phyloP scores from a whole-genome alignment of 1,284 basidiomycete genomes.

The Sanguinoderma infundibulare region DNA sequence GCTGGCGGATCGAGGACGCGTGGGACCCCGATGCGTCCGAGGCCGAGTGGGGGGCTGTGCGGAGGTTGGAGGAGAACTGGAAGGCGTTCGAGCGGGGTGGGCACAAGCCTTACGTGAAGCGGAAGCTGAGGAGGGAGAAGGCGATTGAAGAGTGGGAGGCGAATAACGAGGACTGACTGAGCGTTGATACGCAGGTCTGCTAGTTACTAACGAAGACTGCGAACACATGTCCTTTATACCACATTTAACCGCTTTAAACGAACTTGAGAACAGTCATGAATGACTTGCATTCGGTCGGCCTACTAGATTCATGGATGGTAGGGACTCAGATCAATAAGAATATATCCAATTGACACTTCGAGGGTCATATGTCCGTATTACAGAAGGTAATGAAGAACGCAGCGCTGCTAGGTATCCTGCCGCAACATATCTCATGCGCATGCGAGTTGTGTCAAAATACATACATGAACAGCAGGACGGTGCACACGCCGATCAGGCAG shows the following conservation, averaged over 20 bases:
- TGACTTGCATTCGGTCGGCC: not conserved
- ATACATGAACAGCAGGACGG: conserved; percentile 82
- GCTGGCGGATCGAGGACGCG: conserved; percentile 66
- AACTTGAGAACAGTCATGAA: not conserved
- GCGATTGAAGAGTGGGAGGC: conserved; percentile 32
- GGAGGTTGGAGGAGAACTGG: conserved; percentile 72
- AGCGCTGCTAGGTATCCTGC: not conserved
- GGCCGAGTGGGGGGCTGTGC: conserved; percentile 62
- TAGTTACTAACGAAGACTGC: not conserved
- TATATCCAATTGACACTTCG: not conserved
- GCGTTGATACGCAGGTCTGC: not conserved
- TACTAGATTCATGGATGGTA: not conserved
- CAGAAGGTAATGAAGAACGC: not conserved
- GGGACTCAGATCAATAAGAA: not conserved
- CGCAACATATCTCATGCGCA: not conserved
- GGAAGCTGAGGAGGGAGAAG: conserved; percentile 24
- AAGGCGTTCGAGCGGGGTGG: conserved; percentile 53
- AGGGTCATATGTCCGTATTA: conserved; percentile 5
- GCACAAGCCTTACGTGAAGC: conserved; percentile 37
- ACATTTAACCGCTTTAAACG: not conserved
- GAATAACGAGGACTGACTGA: conserved; percentile 15
- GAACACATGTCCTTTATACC: not conserved
- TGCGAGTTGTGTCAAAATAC: conserved; percentile 42
- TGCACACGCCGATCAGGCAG: conserved; percentile 83
- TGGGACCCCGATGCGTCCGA: conserved; percentile 45